Conservation (phyloP, 805 yeast species). For the Starmerella asiatica region DNA sequence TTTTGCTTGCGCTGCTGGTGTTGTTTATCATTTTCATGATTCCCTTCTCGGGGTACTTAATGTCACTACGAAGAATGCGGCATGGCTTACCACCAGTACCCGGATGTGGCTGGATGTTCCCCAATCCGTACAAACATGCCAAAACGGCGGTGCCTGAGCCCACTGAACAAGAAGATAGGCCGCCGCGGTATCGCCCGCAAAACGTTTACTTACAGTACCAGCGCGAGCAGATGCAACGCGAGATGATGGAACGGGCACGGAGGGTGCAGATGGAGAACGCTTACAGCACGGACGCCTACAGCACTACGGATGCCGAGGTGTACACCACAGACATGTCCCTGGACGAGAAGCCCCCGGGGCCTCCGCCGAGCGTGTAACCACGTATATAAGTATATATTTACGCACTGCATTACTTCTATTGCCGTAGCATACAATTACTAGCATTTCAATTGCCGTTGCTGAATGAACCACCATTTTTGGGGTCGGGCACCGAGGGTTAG, state of each 20-base stretch:
- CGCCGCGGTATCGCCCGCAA: slow-evolving; percentile 15
- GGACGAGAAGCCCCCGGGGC: slow-evolving; percentile 2
- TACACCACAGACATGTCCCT: slow-evolving; percentile 4
- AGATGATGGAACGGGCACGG: neutral
- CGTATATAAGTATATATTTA: too few species aligned
- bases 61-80: slow-evolving; percentile 15
- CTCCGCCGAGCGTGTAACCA: too few species aligned
- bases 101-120: slow-evolving; percentile 21
- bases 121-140: slow-evolving; percentile 16
- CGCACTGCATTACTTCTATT: too few species aligned
- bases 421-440: too few species aligned
- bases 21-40: slow-evolving; percentile 18
- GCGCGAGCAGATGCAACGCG: slow-evolving; percentile 5
- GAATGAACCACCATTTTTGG: too few species aligned
- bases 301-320: too few species aligned
- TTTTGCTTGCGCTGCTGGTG: slow-evolving; percentile 24
- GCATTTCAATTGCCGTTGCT: too few species aligned
- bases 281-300: slow-evolving; percentile 6
- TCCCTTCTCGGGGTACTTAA: slow-evolving; percentile 20
- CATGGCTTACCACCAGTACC: slow-evolving; percentile 15
- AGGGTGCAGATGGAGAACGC: too few species aligned
- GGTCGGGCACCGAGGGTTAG: too few species aligned
- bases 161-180: slow-evolving; percentile 2
- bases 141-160: neutral
- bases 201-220: slow-evolving; percentile 13